Evolutionary conservation across 179 eudicot species (phyloP).

Genomic region (Spinacia oleracea): DNA sequence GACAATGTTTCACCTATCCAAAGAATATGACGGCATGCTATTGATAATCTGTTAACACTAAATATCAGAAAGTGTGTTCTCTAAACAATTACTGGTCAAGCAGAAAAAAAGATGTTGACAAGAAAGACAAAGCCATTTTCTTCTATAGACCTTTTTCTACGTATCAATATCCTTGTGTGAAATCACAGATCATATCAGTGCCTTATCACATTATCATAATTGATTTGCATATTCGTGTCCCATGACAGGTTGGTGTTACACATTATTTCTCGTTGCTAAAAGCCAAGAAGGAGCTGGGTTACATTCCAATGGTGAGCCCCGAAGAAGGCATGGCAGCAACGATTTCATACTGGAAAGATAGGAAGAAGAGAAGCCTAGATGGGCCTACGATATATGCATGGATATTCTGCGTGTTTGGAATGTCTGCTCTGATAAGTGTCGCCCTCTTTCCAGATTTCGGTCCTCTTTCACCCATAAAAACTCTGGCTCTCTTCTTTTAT

Average conservation of each 20-base stretch:
- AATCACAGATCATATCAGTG: neutral
- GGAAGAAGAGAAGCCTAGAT: slow-evolving; percentile 60
- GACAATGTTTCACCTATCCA: neutral
- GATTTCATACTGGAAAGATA: slow-evolving; percentile 71
- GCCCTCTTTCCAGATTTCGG: slow-evolving; percentile 63
- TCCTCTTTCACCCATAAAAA: slow-evolving; percentile 52
- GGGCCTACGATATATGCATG: slow-evolving; percentile 77
- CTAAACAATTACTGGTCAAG: neutral
- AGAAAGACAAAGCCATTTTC: neutral
- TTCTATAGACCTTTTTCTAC: neutral
- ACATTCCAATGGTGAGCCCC: slow-evolving; percentile 72
- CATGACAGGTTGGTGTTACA: slow-evolving; percentile 81
- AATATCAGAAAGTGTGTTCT: neutral
- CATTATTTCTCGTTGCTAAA: slow-evolving; percentile 78
- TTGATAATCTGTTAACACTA: no score
- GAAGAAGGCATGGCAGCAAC: slow-evolving; percentile 78
- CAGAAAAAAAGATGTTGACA: neutral
- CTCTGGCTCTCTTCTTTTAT: slow-evolving; percentile 43
- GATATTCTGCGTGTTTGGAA: slow-evolving; percentile 61
- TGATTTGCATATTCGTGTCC: slow-evolving; percentile 2
- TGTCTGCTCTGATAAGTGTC: slow-evolving; percentile 54
- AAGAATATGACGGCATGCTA: neutral
- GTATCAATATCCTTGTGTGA: neutral
- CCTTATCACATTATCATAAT: neutral
- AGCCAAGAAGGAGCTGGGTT: slow-evolving; percentile 84